Evolutionary conservation across 768 basidiomycete genomes (phyloP).

Genomic region (Tephrocybe sp.): DNA sequence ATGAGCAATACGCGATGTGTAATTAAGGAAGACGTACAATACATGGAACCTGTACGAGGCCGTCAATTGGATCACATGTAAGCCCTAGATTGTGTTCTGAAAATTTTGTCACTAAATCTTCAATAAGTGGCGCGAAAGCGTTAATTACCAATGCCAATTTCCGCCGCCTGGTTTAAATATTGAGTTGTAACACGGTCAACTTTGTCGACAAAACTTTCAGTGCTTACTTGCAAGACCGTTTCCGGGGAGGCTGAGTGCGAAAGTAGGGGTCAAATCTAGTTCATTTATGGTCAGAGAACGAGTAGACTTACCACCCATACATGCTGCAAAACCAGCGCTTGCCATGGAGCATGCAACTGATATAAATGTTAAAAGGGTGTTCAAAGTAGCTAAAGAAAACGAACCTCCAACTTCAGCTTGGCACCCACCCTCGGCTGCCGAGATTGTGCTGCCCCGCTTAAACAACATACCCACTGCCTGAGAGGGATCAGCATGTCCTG

Average conservation of each 20-base stretch:
- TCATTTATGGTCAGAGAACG: neutral
- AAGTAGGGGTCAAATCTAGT: neutral
- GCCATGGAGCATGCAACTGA: conserved; percentile 95
- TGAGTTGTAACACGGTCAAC: neutral
- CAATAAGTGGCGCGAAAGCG: neutral
- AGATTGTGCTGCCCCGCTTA: conserved; percentile 96
- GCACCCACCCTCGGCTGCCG: conserved; percentile 93
- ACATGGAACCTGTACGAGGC: conserved; percentile 92
- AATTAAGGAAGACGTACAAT: conserved; percentile 56
- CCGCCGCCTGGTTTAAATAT: conserved; percentile 55
- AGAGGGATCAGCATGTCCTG: conserved; percentile 3
- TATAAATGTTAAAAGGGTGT: neutral
- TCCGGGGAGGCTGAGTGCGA: conserved; percentile 63
- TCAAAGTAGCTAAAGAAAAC: conserved; percentile 11
- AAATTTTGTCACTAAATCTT: neutral
- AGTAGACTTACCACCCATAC: conserved; percentile 74
- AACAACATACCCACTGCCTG: conserved; percentile 93
- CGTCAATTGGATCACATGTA: conserved; percentile 93
- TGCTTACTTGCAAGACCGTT: conserved; percentile 69
- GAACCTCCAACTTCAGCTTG: conserved; percentile 92
- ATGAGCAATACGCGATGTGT: neutral
- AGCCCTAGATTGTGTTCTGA: conserved; percentile 83
- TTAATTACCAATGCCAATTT: conserved; percentile 80
- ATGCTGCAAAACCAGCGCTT: conserved; percentile 88
- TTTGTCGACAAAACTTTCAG: neutral